Conservation (phyloP, 345 rosid species). For the Turnera subulata region DNA sequence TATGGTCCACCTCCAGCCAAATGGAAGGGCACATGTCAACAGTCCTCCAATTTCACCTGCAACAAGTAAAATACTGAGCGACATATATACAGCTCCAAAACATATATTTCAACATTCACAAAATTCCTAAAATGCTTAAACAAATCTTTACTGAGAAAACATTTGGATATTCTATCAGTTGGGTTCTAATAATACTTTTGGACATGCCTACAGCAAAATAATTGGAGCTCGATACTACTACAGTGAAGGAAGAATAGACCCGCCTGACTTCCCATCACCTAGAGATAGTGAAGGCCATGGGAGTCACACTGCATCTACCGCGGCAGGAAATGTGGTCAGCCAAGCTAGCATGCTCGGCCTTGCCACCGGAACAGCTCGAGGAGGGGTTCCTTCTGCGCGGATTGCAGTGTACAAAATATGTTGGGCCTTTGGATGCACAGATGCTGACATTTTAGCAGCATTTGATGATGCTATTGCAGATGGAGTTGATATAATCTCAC, state of each 20-base stretch:
- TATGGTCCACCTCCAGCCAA: conserved; percentile 44
- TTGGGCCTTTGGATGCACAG: conserved; percentile 11
- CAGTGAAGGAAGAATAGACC: background rate
- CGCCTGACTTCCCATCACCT: conserved; percentile 6
- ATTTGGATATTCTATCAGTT: too few relatives aligned
- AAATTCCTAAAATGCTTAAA: too few relatives aligned
- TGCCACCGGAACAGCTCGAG: conserved; percentile 13
- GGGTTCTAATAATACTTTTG: too few relatives aligned
- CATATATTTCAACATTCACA: too few relatives aligned
- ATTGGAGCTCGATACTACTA: conserved; percentile 16
- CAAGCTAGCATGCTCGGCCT: conserved; percentile 12
- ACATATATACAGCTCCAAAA: background rate
- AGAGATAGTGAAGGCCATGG: conserved; percentile 15
- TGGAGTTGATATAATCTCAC: conserved; percentile 20
- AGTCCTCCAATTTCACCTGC: conserved; percentile 46
- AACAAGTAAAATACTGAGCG: conserved; percentile 36
- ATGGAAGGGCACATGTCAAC: conserved; percentile 47
- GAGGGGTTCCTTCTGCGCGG: conserved; percentile 18
- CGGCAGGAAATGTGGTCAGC: conserved; percentile 7
- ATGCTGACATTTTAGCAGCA: conserved; percentile 20
- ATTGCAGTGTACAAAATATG: conserved; percentile 17
- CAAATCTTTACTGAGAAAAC: too few relatives aligned
- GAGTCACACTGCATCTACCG: conserved; percentile 14
- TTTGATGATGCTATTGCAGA: conserved; percentile 19
- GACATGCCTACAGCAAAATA: conserved; percentile 6